phyloP scores from a whole-genome alignment of 106 monocot genomes.

The Agapanthus africanus region DNA sequence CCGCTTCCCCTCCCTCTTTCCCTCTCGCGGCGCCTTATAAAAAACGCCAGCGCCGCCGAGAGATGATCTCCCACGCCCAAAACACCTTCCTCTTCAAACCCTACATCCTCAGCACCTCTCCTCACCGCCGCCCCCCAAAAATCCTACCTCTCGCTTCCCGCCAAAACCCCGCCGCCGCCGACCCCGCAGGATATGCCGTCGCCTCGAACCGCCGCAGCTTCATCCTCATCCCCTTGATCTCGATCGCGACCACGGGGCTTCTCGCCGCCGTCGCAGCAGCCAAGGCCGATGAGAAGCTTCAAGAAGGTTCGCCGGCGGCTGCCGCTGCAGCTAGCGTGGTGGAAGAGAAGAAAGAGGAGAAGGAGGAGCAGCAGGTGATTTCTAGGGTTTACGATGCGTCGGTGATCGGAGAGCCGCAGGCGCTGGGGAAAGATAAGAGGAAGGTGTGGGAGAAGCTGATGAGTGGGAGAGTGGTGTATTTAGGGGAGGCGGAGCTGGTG shows the following conservation, averaged over 20 bases:
- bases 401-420: conserved; percentile 81
- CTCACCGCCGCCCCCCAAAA: no score
- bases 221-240: conserved; percentile 49
- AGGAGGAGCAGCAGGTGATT: no score
- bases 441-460: conserved; percentile 91
- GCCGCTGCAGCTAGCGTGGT: conserved; percentile 8
- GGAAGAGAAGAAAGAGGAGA: conserved; percentile 17
- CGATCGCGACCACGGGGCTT: conserved; percentile 24
- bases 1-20: no score
- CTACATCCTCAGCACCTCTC: no score
- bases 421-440: conserved; percentile 70
- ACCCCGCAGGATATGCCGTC: no score
- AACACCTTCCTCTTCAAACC: no score
- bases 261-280: conserved; percentile 17
- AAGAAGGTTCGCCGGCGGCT: conserved; percentile 3
- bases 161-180: no score
- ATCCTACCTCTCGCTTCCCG: no score
- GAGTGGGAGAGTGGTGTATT: conserved; percentile 63
- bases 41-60: no score
- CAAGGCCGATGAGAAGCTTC: conserved; percentile 28
- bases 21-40: no score
- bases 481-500: conserved; percentile 86
- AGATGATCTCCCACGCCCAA: no score
- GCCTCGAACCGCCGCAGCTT: conserved; percentile 47
- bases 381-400: conserved; percentile 89